Base-by-base conservation (phyloP, 2,329 filamentous ascomycete genomes). In the Leptodontidium sp. region DNA sequence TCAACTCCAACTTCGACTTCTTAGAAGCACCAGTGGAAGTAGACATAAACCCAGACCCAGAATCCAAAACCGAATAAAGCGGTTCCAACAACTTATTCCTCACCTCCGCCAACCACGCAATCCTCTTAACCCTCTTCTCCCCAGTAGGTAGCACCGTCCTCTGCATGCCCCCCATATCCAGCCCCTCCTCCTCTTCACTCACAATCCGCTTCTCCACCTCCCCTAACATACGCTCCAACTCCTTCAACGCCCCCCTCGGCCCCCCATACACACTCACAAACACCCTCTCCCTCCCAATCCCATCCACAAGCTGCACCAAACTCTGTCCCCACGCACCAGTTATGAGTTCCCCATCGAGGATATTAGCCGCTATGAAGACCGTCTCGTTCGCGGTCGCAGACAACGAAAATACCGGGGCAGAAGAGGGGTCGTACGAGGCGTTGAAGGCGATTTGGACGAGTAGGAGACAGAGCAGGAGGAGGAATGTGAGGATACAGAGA, bases 191-290 rank as follows among this genome's bases (percentile, higher is more conserved):
- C 52, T 87, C 81, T 63, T 90, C 90, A 59, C 83, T 85, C 7
- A 91, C 82, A 64, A 93, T 85, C 1, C 81, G 80, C 73, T 84
- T 82, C 43, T 81, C 76, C 69, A 81, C 82, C 70, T 84, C 85
- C 1, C 8, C 52, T 32, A 86, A 74, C 43, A 75, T 82, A n/a
- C 79, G 75, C 65, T 84, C 83, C 57, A 93, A 83, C 2, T 81
- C 78, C 38, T 80, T 75, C 65, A 93, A 80, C 0, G 90, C 88
- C 43, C 80, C 78, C 67, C 82, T 82, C 17, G 83, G 79, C 1
- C 89, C 89, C 40, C 90, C 91, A 77, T 93, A 93, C 40, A 94
- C 86, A 78, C 90, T 92, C 65, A 94, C 79, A 75, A 89, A 92
- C 1, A 91, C 88, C 74, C 93, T 91, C 45, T 90, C 82, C 15